These are phyloP conservation scores for Seiridium cupressi DNA, from an alignment of 2,329 filamentous ascomycete species.

Conservation along the genomic window DNA sequence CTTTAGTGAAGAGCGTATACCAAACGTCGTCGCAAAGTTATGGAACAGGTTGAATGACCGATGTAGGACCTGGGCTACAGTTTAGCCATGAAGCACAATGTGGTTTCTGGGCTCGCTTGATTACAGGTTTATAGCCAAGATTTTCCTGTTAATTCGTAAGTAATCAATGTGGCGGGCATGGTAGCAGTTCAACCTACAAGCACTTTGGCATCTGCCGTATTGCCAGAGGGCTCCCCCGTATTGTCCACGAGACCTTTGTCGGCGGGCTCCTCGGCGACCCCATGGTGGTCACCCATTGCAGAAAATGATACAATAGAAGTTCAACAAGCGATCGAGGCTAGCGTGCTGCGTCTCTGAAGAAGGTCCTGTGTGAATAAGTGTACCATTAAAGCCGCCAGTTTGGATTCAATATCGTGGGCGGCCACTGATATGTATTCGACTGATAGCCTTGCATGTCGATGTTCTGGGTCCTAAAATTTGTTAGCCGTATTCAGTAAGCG, in stretches of 20 bases:
- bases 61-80: constrained; percentile 46
- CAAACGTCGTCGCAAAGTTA: constrained; percentile 59
- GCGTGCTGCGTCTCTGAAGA: no score
- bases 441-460: neutral
- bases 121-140: constrained; percentile 55
- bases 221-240: neutral
- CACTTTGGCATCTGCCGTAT: constrained; percentile 3
- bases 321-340: neutral
- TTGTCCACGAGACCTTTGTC: neutral
- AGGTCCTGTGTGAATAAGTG: no score
- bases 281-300: neutral
- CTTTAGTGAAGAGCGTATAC: constrained; percentile 28
- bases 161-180: neutral
- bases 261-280: neutral
- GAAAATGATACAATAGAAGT: neutral
- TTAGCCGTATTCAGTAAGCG: constrained; percentile 1
- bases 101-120: constrained; percentile 12
- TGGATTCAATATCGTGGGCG: neutral
- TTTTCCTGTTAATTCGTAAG: constrained; percentile 32
- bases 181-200: neutral
- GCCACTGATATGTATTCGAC: neutral
- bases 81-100: neutral
- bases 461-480: neutral
- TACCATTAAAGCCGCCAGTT: no score
- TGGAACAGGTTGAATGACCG: constrained; percentile 56